phyloP scores from a whole-genome alignment of 306 rosid genomes.

The Cucumis hystrix region DNA sequence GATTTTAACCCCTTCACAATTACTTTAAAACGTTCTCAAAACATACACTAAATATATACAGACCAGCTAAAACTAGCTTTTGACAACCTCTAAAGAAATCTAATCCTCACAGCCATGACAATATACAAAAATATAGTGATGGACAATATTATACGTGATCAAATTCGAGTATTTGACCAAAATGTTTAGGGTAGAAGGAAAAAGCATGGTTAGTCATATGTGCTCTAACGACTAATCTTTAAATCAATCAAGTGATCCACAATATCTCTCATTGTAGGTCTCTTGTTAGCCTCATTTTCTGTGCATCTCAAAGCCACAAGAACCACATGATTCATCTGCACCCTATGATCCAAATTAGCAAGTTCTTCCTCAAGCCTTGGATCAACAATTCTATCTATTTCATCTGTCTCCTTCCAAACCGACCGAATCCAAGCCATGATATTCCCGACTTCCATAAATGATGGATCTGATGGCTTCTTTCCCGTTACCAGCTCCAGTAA shows the following conservation, averaged over 20 bases:
- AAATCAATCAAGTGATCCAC: constrained; percentile 19
- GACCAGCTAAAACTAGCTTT: too few species aligned
- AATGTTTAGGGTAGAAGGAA: too few species aligned
- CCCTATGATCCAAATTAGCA: constrained; percentile 8
- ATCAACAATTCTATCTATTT: constrained; percentile 36
- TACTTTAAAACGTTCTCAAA: too few species aligned
- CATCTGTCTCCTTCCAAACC: constrained; percentile 28
- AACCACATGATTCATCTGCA: constrained; percentile 34
- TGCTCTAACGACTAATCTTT: too few species aligned
- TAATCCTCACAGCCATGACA: too few species aligned
- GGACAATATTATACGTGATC: too few species aligned
- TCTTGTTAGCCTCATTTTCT: constrained; percentile 35
- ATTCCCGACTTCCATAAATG: constrained; percentile 23
- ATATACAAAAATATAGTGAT: too few species aligned
- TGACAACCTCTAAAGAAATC: too few species aligned
- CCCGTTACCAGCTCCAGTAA: constrained; percentile 62
- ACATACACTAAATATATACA: too few species aligned
- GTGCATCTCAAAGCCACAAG: constrained; percentile 49
- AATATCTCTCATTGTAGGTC: constrained; percentile 57
- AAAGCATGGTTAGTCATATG: too few species aligned
- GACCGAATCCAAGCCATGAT: constrained; percentile 42
- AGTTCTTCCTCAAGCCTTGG: constrained; percentile 35
- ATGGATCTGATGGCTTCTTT: constrained; percentile 42
- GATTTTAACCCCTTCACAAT: too few species aligned
- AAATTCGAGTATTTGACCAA: too few species aligned